Percentiles rank a stretch among this genome's conserved stretches.
Evolutionary conservation across 495 filamentous ascomycete species (phyloP).

Genomic region (Xylaria sp.): DNA sequence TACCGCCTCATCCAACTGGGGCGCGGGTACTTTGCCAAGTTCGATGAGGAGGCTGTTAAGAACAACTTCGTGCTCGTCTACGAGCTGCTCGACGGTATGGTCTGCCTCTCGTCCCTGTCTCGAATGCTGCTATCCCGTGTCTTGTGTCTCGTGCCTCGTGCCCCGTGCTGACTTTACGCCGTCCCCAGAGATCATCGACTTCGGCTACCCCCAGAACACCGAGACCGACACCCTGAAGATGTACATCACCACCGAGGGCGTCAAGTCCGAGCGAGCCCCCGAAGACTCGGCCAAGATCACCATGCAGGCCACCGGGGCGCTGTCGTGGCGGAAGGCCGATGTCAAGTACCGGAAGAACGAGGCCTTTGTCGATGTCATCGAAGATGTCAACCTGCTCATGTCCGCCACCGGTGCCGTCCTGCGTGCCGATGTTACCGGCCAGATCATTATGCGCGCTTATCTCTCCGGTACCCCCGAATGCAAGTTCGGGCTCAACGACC

Average conservation of each 20-base stretch:
- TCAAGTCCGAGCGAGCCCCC: conserved; percentile 91
- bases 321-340: conserved; percentile 95
- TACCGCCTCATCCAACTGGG: conserved; percentile 91
- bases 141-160: neutral
- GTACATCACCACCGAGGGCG: conserved; percentile 99
- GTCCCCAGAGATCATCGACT: conserved; percentile 89
- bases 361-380: conserved; percentile 98
- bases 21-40: conserved; percentile 97
- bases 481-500: conserved; percentile 99
- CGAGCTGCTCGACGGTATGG: conserved; percentile 91
- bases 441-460: conserved; percentile 99
- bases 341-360: conserved; percentile 99
- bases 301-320: conserved; percentile 97
- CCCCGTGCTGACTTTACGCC: neutral
- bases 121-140: neutral
- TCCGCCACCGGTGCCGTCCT: conserved; percentile 94
- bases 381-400: conserved; percentile 99
- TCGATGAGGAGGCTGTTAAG: conserved; percentile 99
- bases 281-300: conserved; percentile 97
- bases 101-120: neutral
- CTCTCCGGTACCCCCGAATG: conserved; percentile 96
- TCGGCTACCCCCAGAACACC: conserved; percentile 98
- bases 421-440: conserved; percentile 94
- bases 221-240: conserved; percentile 99
- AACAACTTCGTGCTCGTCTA: conserved; percentile 99